These are phyloP conservation scores for Beta corolliflora DNA, from an alignment of 179 eudicot species.

Conservation along the genomic window DNA sequence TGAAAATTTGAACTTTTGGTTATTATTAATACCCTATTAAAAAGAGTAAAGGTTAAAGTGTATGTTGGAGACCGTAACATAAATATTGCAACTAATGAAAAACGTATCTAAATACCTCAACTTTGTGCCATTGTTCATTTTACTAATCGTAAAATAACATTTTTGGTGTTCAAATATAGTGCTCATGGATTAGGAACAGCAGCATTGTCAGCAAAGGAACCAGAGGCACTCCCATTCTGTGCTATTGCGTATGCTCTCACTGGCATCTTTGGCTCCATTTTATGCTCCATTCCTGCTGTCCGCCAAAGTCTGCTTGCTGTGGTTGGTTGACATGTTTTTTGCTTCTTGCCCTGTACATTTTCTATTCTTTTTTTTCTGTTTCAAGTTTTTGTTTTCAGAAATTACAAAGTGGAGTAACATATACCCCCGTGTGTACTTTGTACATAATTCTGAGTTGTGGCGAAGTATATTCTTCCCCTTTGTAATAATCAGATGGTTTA, in stretches of 20 bases:
- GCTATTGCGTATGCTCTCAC: conserved; percentile 96
- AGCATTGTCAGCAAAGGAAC: conserved; percentile 96
- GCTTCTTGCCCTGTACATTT: not conserved
- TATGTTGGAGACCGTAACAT: no score
- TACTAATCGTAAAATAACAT: not conserved
- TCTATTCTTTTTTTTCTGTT: no score
- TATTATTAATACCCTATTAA: no score
- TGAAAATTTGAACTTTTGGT: no score
- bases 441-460: conserved; percentile 12
- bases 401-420: no score
- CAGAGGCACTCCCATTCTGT: conserved; percentile 97
- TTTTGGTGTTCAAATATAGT: conserved; percentile 31
- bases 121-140: not conserved
- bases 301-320: conserved; percentile 85
- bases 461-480: not conserved
- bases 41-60: no score
- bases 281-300: conserved; percentile 84
- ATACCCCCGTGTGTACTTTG: not conserved
- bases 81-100: no score
- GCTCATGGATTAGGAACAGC: conserved; percentile 98
- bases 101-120: no score
- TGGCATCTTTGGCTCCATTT: conserved; percentile 83
- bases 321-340: conserved; percentile 50
- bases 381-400: not conserved
- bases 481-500: not conserved